A percentile compares a stretch with the other conserved stretches of the same genome.
Evolutionary conservation across 148 eudicot genomes (phyloP).

Genomic region (Beta vulgaris): DNA sequence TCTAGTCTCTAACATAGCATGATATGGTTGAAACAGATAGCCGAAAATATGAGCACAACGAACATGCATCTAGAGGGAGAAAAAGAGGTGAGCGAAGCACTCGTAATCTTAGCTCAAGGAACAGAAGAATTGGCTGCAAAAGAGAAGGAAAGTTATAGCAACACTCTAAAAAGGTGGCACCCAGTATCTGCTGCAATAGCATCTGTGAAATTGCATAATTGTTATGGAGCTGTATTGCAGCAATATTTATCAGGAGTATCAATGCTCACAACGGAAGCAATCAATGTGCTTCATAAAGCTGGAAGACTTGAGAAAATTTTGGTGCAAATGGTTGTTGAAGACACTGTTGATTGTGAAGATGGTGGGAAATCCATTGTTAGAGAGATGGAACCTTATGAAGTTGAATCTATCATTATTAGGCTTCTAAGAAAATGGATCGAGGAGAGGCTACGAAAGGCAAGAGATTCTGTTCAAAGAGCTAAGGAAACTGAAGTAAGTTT

Average conservation of each 20-base stretch:
- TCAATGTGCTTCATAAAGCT: conserved; percentile 63
- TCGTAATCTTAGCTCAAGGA: conserved; percentile 50
- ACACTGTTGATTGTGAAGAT: conserved; percentile 76
- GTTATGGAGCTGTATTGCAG: conserved; percentile 66
- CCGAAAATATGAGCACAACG: conserved; percentile 39
- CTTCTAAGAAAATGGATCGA: conserved; percentile 74
- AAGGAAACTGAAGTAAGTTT: conserved; percentile 83
- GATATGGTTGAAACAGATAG: conserved; percentile 37
- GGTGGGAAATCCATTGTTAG: conserved; percentile 73
- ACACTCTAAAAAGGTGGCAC: conserved; percentile 74
- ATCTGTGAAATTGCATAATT: conserved; percentile 65
- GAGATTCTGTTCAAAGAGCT: conserved; percentile 61
- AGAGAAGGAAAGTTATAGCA: conserved; percentile 71
- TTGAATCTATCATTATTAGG: conserved; percentile 59
- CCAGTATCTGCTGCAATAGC: conserved; percentile 81
- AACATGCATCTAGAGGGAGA: conserved; percentile 37
- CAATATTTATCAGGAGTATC: conserved; percentile 53
- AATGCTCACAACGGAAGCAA: conserved; percentile 43
- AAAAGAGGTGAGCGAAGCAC: conserved; percentile 47
- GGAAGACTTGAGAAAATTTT: conserved; percentile 77
- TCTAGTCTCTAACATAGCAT: conserved; percentile 11
- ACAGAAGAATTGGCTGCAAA: conserved; percentile 67
- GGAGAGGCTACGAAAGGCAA: conserved; percentile 51
- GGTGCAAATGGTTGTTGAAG: conserved; percentile 84
- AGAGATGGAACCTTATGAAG: conserved; percentile 88